Conservation (phyloP, 495 filamentous ascomycete genomes). For the Xylaria flabelliformis region DNA sequence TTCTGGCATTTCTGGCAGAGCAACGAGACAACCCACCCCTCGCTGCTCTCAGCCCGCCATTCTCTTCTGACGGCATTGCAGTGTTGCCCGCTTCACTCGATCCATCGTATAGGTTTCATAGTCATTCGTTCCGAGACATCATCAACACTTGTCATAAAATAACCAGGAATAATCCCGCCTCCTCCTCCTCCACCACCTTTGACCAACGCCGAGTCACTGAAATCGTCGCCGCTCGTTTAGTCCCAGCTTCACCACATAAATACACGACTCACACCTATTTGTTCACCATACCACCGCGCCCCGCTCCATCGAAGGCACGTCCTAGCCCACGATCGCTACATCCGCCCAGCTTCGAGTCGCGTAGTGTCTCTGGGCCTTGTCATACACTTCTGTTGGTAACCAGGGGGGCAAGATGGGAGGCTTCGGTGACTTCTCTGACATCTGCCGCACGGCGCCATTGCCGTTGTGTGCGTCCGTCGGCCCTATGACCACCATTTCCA, state of each 20-base stretch:
- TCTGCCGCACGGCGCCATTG: conserved; percentile 84
- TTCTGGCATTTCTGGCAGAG: conserved; percentile 20
- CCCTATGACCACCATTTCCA: conserved; percentile 66
- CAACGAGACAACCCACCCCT: conserved; percentile 27
- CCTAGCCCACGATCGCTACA: conserved; percentile 24
- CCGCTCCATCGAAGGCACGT: background rate
- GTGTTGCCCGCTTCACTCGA: background rate
- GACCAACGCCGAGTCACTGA: conserved; percentile 10
- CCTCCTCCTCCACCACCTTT: background rate
- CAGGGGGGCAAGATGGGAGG: conserved; percentile 63
- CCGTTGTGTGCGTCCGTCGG: conserved; percentile 87
- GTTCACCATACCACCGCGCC: background rate
- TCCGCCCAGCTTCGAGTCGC: conserved; percentile 10
- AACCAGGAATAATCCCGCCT: conserved; percentile 9
- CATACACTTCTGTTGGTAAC: background rate
- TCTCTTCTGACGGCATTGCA: conserved; percentile 1
- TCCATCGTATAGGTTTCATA: conserved; percentile 15
- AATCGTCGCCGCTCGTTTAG: conserved; percentile 18
- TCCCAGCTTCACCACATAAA: background rate
- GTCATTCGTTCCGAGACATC: conserved; percentile 26
- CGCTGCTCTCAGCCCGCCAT: conserved; percentile 13
- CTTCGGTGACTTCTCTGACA: conserved; percentile 85
- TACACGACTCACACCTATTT: background rate
- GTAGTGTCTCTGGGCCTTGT: background rate
- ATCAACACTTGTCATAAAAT: background rate